phyloP scores from a whole-genome alignment of 2,329 filamentous ascomycete genomes.

The Ophiocordyceps camponoti-floridani region DNA sequence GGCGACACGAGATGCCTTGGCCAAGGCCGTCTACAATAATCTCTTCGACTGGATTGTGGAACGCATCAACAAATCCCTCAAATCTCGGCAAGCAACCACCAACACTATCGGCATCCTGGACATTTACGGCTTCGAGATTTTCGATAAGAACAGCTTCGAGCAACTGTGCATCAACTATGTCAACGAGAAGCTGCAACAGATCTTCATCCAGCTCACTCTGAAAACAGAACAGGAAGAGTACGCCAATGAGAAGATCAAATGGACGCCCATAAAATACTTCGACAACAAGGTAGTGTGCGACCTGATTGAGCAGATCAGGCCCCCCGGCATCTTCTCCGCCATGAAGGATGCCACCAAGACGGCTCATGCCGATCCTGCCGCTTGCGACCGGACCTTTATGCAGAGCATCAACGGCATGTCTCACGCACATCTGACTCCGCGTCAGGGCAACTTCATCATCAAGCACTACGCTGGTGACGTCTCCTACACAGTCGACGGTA shows the following conservation, averaged over 20 bases:
- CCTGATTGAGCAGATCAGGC: conserved; percentile 79
- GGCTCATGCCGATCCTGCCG: conserved; percentile 87
- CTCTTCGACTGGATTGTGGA: conserved; percentile 97
- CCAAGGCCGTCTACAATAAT: conserved; percentile 94
- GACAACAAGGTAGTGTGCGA: conserved; percentile 99
- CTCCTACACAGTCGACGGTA: conserved; percentile 81
- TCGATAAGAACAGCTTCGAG: conserved; percentile 97
- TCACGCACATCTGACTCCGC: conserved; percentile 77
- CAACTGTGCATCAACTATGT: conserved; percentile 99
- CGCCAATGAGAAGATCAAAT: conserved; percentile 85
- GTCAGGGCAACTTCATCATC: conserved; percentile 93
- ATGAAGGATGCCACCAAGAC: conserved; percentile 97
- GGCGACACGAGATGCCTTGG: conserved; percentile 75
- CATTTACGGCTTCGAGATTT: conserved; percentile 99
- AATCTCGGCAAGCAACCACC: conserved; percentile 53
- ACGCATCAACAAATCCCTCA: conserved; percentile 75
- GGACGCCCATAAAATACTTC: conserved; percentile 98
- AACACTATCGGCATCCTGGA: conserved; percentile 94
- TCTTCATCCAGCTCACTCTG: conserved; percentile 93
- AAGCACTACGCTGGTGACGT: conserved; percentile 99
- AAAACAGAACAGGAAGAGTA: conserved; percentile 98
- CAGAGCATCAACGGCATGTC: conserved; percentile 81
- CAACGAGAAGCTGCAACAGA: conserved; percentile 97
- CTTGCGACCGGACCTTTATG: conserved; percentile 91
- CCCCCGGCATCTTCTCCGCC: conserved; percentile 83